phyloP scores from a whole-genome alignment of 1,284 basidiomycete genomes.

The Trichosporon sp. region DNA sequence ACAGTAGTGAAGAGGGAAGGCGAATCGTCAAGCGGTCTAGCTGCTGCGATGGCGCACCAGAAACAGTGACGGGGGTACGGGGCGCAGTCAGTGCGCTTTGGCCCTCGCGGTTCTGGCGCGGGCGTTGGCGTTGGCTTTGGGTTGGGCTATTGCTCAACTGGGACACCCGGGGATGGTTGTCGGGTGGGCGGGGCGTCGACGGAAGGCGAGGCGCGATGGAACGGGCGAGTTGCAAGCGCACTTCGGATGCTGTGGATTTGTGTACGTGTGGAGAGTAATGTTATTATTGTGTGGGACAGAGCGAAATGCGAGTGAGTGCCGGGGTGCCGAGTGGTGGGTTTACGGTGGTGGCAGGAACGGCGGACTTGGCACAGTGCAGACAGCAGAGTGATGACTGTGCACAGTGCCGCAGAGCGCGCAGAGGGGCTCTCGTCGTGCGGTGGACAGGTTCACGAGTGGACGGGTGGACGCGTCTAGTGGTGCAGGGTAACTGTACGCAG shows the following conservation, averaged over 20 bases:
- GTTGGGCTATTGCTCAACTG: neutral
- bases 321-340: too few species aligned
- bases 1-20: too few species aligned
- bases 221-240: neutral
- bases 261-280: neutral
- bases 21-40: too few species aligned
- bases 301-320: too few species aligned
- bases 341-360: too few species aligned
- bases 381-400: too few species aligned
- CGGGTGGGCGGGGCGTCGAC: neutral
- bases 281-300: neutral
- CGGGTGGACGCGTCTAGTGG: neutral
- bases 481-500: neutral
- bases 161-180: neutral
- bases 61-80: neutral
- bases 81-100: slow-evolving; percentile 18
- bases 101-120: neutral
- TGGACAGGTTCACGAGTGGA: neutral
- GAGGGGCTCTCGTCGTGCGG: neutral
- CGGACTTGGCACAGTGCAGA: too few species aligned
- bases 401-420: too few species aligned
- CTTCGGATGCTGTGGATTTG: neutral
- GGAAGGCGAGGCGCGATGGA: neutral
- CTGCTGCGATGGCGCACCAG: neutral
- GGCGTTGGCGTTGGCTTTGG: neutral